phyloP scores from a whole-genome alignment of 306 rosid genomes.

The Amphicarpaea edgeworthii region DNA sequence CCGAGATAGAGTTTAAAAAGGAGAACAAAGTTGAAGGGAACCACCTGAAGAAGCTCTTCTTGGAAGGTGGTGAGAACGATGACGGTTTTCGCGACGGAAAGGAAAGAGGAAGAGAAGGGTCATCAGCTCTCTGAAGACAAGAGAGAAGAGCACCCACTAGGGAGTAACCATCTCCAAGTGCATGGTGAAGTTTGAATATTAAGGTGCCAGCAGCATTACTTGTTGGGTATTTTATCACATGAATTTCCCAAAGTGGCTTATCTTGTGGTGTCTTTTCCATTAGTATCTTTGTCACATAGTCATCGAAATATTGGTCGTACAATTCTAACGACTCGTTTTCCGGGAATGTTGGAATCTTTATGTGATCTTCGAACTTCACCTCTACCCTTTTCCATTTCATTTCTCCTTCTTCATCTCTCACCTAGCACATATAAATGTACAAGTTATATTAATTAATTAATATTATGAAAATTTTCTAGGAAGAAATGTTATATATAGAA shows the following conservation, averaged over 20 bases:
- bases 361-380: constrained; percentile 55
- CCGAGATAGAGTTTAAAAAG: constrained; percentile 38
- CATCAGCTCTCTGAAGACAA: constrained; percentile 59
- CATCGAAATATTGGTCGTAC: constrained; percentile 52
- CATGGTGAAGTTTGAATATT: constrained; percentile 66
- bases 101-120: constrained; percentile 65
- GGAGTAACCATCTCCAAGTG: constrained; percentile 76
- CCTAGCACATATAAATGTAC: constrained; percentile 28
- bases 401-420: constrained; percentile 44
- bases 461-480: background rate
- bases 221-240: constrained; percentile 66
- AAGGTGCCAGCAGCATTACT: constrained; percentile 51
- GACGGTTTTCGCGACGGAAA: constrained; percentile 50
- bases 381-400: constrained; percentile 63
- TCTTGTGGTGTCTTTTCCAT: constrained; percentile 39
- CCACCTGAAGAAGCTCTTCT: background rate
- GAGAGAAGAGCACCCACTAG: constrained; percentile 69
- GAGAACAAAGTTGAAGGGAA: constrained; percentile 35
- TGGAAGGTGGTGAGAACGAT: background rate
- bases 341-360: constrained; percentile 54
- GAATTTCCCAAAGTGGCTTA: constrained; percentile 70
- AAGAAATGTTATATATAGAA: background rate
- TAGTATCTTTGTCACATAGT: constrained; percentile 47
- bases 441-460: background rate
- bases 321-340: constrained; percentile 37